Conservation (phyloP, 495 filamentous ascomycete genomes). For the Daldinia loculata region DNA sequence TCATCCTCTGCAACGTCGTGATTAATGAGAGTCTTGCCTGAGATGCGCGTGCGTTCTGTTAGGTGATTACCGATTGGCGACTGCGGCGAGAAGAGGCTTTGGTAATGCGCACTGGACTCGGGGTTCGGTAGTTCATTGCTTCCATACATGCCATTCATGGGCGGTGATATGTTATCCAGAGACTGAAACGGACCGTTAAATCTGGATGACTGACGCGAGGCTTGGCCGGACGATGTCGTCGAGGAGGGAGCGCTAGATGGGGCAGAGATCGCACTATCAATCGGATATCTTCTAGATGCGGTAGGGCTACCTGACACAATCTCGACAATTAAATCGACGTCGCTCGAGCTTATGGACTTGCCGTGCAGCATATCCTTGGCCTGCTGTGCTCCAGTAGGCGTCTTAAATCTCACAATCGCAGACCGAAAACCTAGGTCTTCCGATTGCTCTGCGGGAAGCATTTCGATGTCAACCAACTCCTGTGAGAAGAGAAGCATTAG, state of each 20-base stretch:
- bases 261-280: slow-evolving; percentile 47
- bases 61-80: slow-evolving; percentile 83
- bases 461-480: slow-evolving; percentile 77
- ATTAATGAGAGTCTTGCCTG: slow-evolving; percentile 86
- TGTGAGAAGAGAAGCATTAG: slow-evolving; percentile 88
- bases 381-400: slow-evolving; percentile 75
- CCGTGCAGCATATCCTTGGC: slow-evolving; percentile 80
- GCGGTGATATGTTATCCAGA: slow-evolving; percentile 74
- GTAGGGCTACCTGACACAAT: slow-evolving; percentile 63
- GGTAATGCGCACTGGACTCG: slow-evolving; percentile 69
- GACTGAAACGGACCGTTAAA: slow-evolving; percentile 82
- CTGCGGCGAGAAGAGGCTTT: slow-evolving; percentile 82
- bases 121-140: slow-evolving; percentile 68
- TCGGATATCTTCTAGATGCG: slow-evolving; percentile 50
- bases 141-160: slow-evolving; percentile 63
- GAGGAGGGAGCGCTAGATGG: slow-evolving; percentile 61
- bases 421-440: slow-evolving; percentile 77
- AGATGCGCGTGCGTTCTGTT: slow-evolving; percentile 71
- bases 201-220: slow-evolving; percentile 74
- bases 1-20: slow-evolving; percentile 80
- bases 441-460: slow-evolving; percentile 69
- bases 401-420: slow-evolving; percentile 79
- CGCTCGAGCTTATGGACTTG: slow-evolving; percentile 76
- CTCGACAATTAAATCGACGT: slow-evolving; percentile 82
- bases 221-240: slow-evolving; percentile 61